Percentiles rank a stretch among this genome's conserved stretches.
Conservation (phyloP, 176 grass and related monocot species). For the Bolboschoenus planiculmis region DNA sequence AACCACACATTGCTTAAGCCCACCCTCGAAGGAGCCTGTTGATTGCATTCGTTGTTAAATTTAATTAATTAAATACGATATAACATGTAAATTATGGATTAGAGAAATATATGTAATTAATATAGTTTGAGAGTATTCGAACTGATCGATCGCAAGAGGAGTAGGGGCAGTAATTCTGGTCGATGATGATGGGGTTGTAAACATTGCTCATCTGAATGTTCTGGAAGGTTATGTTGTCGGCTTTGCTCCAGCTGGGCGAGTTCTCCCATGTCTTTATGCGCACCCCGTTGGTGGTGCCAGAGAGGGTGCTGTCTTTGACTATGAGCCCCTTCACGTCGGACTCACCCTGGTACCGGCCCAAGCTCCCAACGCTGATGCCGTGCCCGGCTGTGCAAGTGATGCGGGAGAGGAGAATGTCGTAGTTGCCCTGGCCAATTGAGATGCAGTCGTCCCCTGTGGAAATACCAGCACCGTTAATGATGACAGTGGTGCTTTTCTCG, state of each 20-base stretch:
- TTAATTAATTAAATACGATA: background rate
- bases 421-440: slow-evolving; percentile 58
- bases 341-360: slow-evolving; percentile 36
- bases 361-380: slow-evolving; percentile 64
- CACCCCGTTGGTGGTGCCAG: slow-evolving; percentile 40
- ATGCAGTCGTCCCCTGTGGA: slow-evolving; percentile 64
- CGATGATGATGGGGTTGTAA: slow-evolving; percentile 59
- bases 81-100: background rate
- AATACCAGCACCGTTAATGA: slow-evolving; percentile 27
- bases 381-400: slow-evolving; percentile 60
- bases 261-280: slow-evolving; percentile 82
- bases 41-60: background rate
- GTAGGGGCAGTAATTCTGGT: slow-evolving; percentile 71
- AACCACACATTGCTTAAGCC: slow-evolving; percentile 43
- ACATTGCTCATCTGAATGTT: slow-evolving; percentile 51
- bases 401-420: slow-evolving; percentile 25
- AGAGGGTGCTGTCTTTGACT: slow-evolving; percentile 38
- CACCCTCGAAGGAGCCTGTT: slow-evolving; percentile 43
- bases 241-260: slow-evolving; percentile 35
- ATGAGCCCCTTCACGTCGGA: slow-evolving; percentile 39
- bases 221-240: slow-evolving; percentile 47
- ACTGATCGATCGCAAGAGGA: background rate
- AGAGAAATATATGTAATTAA: background rate
- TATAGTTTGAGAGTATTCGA: background rate
- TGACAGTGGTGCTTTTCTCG: slow-evolving; percentile 38